Conservation (phyloP, 306 rosid genomes). For the Cercis canadensis region DNA sequence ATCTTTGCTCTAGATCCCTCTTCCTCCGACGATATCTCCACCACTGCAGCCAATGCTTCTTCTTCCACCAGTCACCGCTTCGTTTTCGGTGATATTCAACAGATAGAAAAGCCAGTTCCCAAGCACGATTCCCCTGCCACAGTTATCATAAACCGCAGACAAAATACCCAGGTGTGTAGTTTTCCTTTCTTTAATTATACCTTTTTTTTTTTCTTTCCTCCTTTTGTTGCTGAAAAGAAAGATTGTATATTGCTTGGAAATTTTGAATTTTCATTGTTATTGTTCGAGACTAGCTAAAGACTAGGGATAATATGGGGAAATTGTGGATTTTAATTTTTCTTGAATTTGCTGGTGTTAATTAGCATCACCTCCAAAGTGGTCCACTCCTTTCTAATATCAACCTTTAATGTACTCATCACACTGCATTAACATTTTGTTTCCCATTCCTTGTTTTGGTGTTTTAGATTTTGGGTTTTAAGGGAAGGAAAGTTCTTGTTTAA, state of each 20-base stretch:
- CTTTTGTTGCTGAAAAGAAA: neutral
- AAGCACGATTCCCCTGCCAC: slow-evolving; percentile 31
- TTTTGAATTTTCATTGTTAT: too few species aligned
- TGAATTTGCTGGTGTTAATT: too few species aligned
- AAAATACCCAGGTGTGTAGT: slow-evolving; percentile 52
- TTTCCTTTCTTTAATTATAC: neutral
- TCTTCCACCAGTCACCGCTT: slow-evolving; percentile 44
- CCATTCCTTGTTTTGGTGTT: slow-evolving; percentile 7
- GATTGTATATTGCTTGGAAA: slow-evolving; percentile 1
- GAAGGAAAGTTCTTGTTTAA: slow-evolving; percentile 7
- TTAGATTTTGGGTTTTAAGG: slow-evolving; percentile 5
- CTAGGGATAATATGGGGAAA: too few species aligned
- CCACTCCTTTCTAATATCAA: neutral
- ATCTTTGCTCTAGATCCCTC: slow-evolving; percentile 45
- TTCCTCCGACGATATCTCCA: slow-evolving; percentile 14
- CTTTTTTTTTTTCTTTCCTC: neutral
- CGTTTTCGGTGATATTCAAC: too few species aligned
- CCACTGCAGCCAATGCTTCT: slow-evolving; percentile 24
- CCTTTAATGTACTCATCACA: neutral
- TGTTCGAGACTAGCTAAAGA: too few species aligned
- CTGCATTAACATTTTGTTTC: neutral
- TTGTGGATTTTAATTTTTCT: too few species aligned
- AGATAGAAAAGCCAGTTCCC: too few species aligned
- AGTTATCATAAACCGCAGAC: slow-evolving; percentile 36
- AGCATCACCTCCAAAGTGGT: neutral